These are phyloP conservation scores for Aureobasidium pullulans DNA, from an alignment of 2,329 filamentous ascomycete genomes.

Conservation along the genomic window DNA sequence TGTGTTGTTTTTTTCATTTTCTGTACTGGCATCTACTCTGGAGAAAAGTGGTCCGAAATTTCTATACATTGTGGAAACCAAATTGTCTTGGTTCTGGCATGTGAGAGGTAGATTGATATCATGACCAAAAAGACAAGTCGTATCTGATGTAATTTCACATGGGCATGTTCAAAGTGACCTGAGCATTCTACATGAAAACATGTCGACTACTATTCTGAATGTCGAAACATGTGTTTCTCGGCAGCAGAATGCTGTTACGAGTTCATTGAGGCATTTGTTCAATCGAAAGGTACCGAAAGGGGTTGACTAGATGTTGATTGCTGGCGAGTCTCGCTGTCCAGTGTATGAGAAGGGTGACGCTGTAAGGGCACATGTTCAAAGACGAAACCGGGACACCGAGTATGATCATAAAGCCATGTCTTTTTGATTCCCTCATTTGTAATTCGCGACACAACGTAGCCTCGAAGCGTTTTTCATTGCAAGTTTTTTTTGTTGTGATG, in stretches of 20 bases:
- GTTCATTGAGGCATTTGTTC: too few species aligned
- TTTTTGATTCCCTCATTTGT: conserved; percentile 9
- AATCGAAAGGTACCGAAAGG: too few species aligned
- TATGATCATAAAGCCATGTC: conserved; percentile 14
- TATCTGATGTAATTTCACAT: not conserved
- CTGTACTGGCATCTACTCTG: not conserved
- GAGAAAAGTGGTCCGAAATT: not conserved
- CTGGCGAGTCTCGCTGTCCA: too few species aligned
- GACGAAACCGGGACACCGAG: not conserved
- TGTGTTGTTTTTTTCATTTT: not conserved
- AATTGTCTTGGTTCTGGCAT: not conserved
- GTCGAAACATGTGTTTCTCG: too few species aligned
- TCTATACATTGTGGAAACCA: not conserved
- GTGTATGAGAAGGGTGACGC: too few species aligned
- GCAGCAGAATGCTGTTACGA: too few species aligned
- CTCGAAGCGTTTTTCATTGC: conserved; percentile 13
- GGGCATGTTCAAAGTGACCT: not conserved
- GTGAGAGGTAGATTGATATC: not conserved
- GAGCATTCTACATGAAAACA: not conserved
- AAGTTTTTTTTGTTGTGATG: conserved; percentile 6
- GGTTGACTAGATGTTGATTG: too few species aligned
- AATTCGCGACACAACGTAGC: conserved; percentile 13
- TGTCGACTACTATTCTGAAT: not conserved
- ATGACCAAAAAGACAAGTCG: not conserved
- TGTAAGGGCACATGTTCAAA: not conserved